phyloP scores from a whole-genome alignment of 441 rosid species.

The Adansonia rubrostipa region DNA sequence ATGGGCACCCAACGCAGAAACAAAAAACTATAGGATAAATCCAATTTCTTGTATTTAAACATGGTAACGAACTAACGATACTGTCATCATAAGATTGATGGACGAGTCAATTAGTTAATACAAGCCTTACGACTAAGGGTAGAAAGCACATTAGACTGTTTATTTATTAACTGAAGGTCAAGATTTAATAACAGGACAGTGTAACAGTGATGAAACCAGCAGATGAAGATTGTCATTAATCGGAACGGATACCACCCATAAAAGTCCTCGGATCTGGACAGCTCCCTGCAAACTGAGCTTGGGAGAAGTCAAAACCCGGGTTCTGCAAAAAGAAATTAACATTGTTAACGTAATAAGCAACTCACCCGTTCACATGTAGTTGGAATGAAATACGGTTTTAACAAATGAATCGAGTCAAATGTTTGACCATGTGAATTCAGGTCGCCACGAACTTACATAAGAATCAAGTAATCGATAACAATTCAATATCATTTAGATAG shows the following conservation, averaged over 20 bases:
- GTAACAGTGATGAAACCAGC: conserved; percentile 22
- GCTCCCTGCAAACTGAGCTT: conserved; percentile 66
- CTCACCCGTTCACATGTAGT: not conserved
- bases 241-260: conserved; percentile 68
- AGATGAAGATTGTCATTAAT: conserved; percentile 32
- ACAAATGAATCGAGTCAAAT: not conserved
- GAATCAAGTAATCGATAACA: too few species aligned
- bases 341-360: conserved; percentile 21
- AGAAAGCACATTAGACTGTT: conserved; percentile 12
- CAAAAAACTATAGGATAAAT: too few species aligned
- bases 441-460: too few species aligned
- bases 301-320: conserved; percentile 81
- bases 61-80: too few species aligned
- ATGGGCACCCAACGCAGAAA: too few species aligned
- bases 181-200: not conserved
- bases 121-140: not conserved
- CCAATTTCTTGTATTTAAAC: too few species aligned
- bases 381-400: not conserved
- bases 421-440: not conserved
- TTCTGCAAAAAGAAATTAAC: conserved; percentile 50
- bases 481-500: not conserved
- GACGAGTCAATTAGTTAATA: not conserved
- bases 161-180: not conserved
- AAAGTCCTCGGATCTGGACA: conserved; percentile 78
- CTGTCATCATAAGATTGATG: not conserved